Conservation (phyloP, 179 eudicot species). For the Actinidia chinensis region DNA sequence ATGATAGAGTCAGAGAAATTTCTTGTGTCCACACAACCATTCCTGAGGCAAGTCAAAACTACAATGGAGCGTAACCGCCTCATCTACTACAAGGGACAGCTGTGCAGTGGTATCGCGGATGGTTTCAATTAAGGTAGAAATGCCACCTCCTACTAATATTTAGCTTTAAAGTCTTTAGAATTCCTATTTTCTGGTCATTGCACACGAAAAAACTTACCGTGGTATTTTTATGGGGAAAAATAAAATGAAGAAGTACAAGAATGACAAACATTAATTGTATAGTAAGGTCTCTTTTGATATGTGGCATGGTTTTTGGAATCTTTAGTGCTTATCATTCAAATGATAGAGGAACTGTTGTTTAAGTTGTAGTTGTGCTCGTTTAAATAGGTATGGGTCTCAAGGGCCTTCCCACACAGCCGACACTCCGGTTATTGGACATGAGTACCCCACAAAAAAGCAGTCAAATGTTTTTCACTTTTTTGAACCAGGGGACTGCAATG, state of each 20-base stretch:
- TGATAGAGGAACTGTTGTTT: too few relatives aligned
- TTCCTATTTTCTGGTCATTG: background rate
- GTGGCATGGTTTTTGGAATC: conserved; percentile 1
- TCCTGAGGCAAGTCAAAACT: conserved; percentile 39
- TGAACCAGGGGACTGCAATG: conserved; percentile 47
- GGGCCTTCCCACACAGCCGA: conserved; percentile 46
- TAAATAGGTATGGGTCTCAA: conserved; percentile 50
- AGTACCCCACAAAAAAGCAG: conserved; percentile 58
- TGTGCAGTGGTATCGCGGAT: conserved; percentile 51
- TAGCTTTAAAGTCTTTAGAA: background rate
- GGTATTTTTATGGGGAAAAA: background rate
- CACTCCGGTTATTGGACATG: conserved; percentile 33
- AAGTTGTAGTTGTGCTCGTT: background rate
- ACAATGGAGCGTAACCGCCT: conserved; percentile 57
- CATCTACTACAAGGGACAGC: conserved; percentile 52
- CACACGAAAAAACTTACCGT: background rate
- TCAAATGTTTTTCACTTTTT: conserved; percentile 52
- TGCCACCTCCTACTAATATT: background rate
- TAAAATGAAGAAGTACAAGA: background rate
- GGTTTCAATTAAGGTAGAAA: conserved; percentile 54
- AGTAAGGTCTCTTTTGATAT: background rate
- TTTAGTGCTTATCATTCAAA: background rate
- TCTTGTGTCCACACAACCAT: conserved; percentile 61
- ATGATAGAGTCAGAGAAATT: conserved; percentile 43
- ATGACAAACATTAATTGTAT: background rate